A percentile compares a stretch with the other conserved stretches of the same genome.
phyloP scores from a whole-genome alignment of 495 filamentous ascomycete genomes.

The Neurospora sp. region DNA sequence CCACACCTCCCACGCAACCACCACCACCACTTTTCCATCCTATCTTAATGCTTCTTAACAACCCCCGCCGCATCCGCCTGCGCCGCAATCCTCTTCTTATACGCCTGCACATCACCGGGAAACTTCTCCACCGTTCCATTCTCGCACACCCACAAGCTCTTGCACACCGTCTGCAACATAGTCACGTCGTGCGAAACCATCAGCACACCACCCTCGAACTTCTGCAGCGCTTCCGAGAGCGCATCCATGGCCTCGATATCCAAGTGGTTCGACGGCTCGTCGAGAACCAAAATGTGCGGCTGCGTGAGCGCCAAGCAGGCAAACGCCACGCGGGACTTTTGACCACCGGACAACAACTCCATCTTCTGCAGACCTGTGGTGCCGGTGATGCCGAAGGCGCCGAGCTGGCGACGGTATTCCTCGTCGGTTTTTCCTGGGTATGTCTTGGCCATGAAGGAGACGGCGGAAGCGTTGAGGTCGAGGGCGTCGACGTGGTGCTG shows the following conservation, averaged over 20 bases:
- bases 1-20: not conserved
- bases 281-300: constrained; percentile 94
- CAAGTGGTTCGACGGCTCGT: constrained; percentile 96
- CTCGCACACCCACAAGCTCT: constrained; percentile 93
- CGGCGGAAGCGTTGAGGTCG: constrained; percentile 77
- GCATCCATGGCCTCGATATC: constrained; percentile 99
- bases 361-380: constrained; percentile 96
- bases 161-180: constrained; percentile 90
- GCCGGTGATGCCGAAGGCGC: constrained; percentile 96
- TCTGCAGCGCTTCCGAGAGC: constrained; percentile 65
- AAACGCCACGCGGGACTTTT: constrained; percentile 97
- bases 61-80: constrained; percentile 86
- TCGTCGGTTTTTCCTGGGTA: constrained; percentile 90
- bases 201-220: constrained; percentile 88
- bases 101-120: constrained; percentile 86
- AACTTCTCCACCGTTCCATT: constrained; percentile 94
- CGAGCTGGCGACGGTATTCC: constrained; percentile 91
- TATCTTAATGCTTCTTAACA: constrained; percentile 44
- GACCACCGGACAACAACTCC: constrained; percentile 87
- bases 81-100: constrained; percentile 90
- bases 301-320: constrained; percentile 86
- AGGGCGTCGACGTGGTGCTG: constrained; percentile 98
- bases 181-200: constrained; percentile 99
- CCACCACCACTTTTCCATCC: not conserved
- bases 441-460: constrained; percentile 88